Conservation (phyloP, 2,329 filamentous ascomycete species). For the Lachnum nothofagi region DNA sequence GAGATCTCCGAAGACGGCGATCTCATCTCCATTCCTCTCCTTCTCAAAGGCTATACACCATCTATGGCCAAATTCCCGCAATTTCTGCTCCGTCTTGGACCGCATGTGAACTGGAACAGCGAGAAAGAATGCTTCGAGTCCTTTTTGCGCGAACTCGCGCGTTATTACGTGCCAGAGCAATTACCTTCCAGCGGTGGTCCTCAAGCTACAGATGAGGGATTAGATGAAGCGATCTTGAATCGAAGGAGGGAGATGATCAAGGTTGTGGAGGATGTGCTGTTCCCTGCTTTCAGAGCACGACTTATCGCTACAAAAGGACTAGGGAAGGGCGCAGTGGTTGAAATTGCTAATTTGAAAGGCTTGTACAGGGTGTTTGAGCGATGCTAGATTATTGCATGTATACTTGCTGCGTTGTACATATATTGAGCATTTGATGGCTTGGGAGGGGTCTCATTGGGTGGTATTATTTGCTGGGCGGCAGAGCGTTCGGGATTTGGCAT, state of each 20-base stretch:
- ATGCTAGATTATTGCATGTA: slow-evolving; percentile 51
- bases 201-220: slow-evolving; percentile 35
- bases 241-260: slow-evolving; percentile 66
- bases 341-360: slow-evolving; percentile 87
- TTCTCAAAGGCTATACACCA: slow-evolving; percentile 85
- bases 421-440: slow-evolving; percentile 1
- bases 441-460: neutral
- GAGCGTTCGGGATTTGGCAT: neutral
- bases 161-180: slow-evolving; percentile 85
- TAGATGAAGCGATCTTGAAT: slow-evolving; percentile 47
- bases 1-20: slow-evolving; percentile 75
- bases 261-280: slow-evolving; percentile 78
- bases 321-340: slow-evolving; percentile 68
- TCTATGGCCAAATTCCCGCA: slow-evolving; percentile 79
- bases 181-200: slow-evolving; percentile 52
- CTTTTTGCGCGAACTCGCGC: slow-evolving; percentile 80
- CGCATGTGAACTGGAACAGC: slow-evolving; percentile 77
- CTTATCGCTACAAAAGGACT: slow-evolving; percentile 76
- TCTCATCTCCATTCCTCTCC: slow-evolving; percentile 71
- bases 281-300: slow-evolving; percentile 79
- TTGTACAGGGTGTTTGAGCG: slow-evolving; percentile 92
- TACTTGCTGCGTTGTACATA: neutral
- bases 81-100: slow-evolving; percentile 83
- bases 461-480: too few relatives aligned
- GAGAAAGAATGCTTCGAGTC: slow-evolving; percentile 82